These are phyloP conservation scores for Mycena galericulata DNA, from an alignment of 768 basidiomycete genomes.

Conservation along the genomic window DNA sequence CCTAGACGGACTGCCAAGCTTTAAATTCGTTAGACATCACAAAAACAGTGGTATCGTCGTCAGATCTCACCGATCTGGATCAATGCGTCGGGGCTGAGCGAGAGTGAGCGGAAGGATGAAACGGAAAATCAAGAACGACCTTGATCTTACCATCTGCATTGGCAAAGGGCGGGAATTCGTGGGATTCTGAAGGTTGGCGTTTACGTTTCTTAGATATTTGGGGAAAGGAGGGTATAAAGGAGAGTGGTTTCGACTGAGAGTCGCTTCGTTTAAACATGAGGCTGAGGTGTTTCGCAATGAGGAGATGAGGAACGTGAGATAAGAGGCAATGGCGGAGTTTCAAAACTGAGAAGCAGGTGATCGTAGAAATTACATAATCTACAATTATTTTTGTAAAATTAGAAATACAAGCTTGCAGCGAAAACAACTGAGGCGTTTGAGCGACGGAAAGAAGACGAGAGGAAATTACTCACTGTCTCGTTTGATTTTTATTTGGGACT, in stretches of 20 bases:
- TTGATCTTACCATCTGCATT: constrained; percentile 11
- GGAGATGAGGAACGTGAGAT: not conserved
- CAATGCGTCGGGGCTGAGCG: constrained; percentile 17
- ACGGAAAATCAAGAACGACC: not conserved
- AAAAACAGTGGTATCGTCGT: not conserved
- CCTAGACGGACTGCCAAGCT: constrained; percentile 33
- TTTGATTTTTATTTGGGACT: constrained; percentile 92
- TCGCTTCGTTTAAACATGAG: constrained; percentile 21
- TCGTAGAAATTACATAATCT: no score
- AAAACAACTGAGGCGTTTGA: constrained; percentile 27
- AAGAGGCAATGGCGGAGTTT: no score
- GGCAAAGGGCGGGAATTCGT: not conserved
- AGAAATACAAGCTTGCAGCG: constrained; percentile 35
- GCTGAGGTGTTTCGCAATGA: constrained; percentile 17
- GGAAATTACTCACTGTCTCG: constrained; percentile 83
- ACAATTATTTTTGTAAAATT: not conserved
- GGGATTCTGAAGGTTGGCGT: constrained; percentile 18
- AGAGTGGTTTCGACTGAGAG: constrained; percentile 12
- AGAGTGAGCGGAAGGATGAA: not conserved
- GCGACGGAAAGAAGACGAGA: not conserved
- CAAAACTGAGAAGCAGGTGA: no score
- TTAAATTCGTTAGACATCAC: not conserved
- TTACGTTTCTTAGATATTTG: constrained; percentile 16
- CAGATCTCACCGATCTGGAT: constrained; percentile 30
- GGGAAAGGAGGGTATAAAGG: constrained; percentile 10